Evolutionary conservation across 176 grass and related monocot genomes (phyloP), one percentile per base, ranked within the genome.

Genomic region (Coix lacrymajobi): DNA sequence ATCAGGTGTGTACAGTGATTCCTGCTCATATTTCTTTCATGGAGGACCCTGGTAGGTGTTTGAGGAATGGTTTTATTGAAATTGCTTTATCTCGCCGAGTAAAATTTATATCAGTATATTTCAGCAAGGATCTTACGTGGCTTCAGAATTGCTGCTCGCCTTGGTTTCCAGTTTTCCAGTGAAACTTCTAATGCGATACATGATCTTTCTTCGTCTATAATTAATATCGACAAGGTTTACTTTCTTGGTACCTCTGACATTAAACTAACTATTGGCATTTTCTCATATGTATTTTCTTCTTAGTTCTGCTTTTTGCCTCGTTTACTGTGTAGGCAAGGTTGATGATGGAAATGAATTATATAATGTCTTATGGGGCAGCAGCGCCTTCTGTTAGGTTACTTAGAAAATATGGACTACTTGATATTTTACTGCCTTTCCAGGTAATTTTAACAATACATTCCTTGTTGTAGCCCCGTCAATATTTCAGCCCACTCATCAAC

Each of bases 61-160:
- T 68, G 60, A 80, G 67, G 81, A 49, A 85, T 64, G 24, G 52
- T 37, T 46, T 40, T 41, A 58, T 69, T 77, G 31, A 60, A 48
- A 70, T 72, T 72, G 71, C n/a, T 40, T 91, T 62, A 44, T 56
- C 40, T 64, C 32, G 44, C 33, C 29, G 44, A 80, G 32, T 29
- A 2, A 56, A 64, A 43, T 57, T 76, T 89, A 84, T 51, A 71
- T 28, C 64, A 41, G 48, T 84, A 77, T 88, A 84, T 88, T 81
- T 62, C 89, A 98, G 96, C 96, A 38, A 95, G 92, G 84, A 95
- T 98, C 84, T 91, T 98, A 87, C 88, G 96, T 84, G 92, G 92
- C 77, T 91, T 98, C 66, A 91, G 96, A 93, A 89, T 98, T 93
- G 96, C 77, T 81, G 90, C 66, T 80, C 88, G 92, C 32, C 90